Percentiles rank a stretch among this genome's conserved stretches.
Evolutionary conservation across 139 green algal genomes (phyloP).

Genomic region (Closterium sp.): DNA sequence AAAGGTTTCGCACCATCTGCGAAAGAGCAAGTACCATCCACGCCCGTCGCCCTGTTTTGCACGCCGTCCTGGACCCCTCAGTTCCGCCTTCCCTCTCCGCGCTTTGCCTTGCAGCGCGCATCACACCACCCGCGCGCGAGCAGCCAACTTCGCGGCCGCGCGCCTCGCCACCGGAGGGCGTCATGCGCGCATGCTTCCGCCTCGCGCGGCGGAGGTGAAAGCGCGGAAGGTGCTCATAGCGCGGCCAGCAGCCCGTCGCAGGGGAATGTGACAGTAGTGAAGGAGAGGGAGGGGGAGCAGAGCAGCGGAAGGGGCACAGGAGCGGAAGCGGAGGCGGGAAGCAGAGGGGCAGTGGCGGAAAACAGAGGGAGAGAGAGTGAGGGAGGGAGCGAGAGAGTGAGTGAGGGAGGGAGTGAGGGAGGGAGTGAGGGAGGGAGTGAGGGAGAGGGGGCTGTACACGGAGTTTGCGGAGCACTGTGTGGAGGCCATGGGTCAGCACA

Average conservation of each 20-base stretch:
- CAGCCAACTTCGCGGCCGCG: no score
- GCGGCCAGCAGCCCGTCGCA: neutral
- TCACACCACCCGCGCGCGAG: no score
- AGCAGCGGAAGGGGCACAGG: neutral
- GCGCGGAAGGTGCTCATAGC: neutral
- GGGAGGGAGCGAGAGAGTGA: neutral
- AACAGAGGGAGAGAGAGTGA: no score
- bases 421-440: neutral
- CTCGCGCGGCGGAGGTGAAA: neutral
- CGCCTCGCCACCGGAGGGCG: neutral
- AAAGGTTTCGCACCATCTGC: no score
- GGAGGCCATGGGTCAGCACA: constrained; percentile 16
- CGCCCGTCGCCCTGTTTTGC: no score
- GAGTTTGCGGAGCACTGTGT: constrained; percentile 33
- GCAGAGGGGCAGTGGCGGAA: no score
- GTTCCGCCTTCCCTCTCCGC: no score
- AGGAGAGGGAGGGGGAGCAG: neutral
- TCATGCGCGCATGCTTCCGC: neutral
- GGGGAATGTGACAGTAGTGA: neutral
- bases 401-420: neutral
- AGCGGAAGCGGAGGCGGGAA: neutral
- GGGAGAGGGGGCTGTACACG: constrained; percentile 18
- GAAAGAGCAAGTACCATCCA: no score
- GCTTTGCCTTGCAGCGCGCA: no score
- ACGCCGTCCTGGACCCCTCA: no score